Base-by-base conservation (phyloP, 202 grass and related monocot species). In the Miscanthus sacchariflorus region DNA sequence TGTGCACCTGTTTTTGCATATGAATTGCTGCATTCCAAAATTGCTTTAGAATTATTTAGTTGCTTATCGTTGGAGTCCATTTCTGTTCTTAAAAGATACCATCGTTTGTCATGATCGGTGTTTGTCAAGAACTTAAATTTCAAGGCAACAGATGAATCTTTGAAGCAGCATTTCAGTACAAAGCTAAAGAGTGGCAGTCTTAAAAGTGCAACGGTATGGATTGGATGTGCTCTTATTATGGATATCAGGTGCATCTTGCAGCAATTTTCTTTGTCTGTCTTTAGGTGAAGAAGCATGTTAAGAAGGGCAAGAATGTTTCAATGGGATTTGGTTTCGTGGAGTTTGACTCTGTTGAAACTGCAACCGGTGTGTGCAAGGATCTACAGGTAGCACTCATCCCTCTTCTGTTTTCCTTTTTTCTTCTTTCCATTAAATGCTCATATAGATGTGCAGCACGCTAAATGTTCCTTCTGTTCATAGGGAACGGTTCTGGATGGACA, bases 51-150 rank as follows among this genome's bases (percentile, higher is more conserved):
- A 68, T 45, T 46, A 75, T 72, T 86, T 76, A 56, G 74, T 52
- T 83, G 40, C 69, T 84, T 87, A 72, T 63, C 21, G 12, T 86
- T 78, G 11, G 39, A 58, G 2, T 15, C 27, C 1, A 35, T 35
- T 35, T 35, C 33, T 35, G 33, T 35, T 35, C 33, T 35, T 85
- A 56, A 46, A 72, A 81, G 27, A 58, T 89, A 78, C 70, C 12
- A 73, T 80, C 17, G 45, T 87, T 83, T 19, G 96, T 99, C 91
- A 35, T 91, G 94, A 46, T 99, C 96, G 68, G 38, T 96, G 25
- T 99, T 96, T 81, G 96, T 99, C 49, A 96, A 99, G 91, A 95
- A 99, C 81, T 91, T 99, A 74, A 99, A 99, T 86, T 96, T 99
- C 88, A 95, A 91, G 90, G 95, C 96, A 48, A 76, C 86, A 14